phyloP scores from a whole-genome alignment of 176 grass and related monocot genomes.

The Avena sativa region DNA sequence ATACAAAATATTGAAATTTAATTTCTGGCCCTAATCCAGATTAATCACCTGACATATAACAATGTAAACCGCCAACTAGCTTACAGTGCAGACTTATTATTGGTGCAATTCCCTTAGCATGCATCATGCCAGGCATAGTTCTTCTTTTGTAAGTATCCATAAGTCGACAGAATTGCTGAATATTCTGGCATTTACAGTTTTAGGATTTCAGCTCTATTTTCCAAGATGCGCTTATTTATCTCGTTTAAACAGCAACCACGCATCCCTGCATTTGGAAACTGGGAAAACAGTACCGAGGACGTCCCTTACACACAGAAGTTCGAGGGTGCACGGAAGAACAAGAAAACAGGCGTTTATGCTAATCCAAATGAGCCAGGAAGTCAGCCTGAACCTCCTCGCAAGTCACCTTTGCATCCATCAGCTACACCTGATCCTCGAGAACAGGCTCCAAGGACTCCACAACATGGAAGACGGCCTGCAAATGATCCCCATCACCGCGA shows the following conservation, averaged over 20 bases:
- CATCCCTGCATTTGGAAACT: constrained; percentile 66
- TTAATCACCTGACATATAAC: neutral
- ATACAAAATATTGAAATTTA: neutral
- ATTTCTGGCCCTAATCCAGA: constrained; percentile 5
- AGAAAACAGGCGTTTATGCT: constrained; percentile 40
- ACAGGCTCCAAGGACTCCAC: constrained; percentile 47
- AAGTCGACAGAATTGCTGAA: neutral
- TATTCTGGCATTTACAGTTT: neutral
- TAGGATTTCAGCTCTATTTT: neutral
- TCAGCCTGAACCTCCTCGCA: constrained; percentile 36
- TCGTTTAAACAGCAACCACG: constrained; percentile 54
- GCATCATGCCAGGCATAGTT: neutral
- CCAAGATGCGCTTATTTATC: constrained; percentile 15
- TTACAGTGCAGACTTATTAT: neutral
- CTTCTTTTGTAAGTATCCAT: constrained; percentile 18
- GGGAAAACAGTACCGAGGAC: constrained; percentile 41
- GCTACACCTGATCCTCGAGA: constrained; percentile 44
- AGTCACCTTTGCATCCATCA: constrained; percentile 51
- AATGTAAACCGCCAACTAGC: neutral
- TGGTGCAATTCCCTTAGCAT: neutral
- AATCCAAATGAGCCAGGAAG: constrained; percentile 44
- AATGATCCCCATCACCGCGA: constrained; percentile 37
- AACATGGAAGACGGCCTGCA: constrained; percentile 27
- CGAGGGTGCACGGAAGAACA: constrained; percentile 49
- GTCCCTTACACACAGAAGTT: constrained; percentile 68